Evolutionary conservation across 371 early-diverging fungal species (phyloP).

Genomic region (Conidiobolus incongruus): DNA sequence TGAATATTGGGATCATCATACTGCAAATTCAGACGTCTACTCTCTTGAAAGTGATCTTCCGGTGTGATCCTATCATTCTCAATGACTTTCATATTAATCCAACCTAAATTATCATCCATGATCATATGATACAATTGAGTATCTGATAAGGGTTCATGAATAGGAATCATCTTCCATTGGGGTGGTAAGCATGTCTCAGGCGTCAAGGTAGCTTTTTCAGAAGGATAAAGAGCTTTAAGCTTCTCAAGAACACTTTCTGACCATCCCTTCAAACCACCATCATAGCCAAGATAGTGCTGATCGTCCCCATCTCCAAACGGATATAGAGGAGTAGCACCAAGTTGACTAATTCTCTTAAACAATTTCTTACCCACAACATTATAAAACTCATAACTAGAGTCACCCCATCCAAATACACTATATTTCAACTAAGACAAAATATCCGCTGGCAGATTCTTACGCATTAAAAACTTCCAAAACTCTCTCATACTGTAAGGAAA

Average conservation of each 20-base stretch:
- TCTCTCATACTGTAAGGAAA: constrained; percentile 82
- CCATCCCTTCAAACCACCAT: constrained; percentile 79
- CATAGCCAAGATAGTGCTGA: constrained; percentile 84
- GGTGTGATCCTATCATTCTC: constrained; percentile 46
- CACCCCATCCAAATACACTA: constrained; percentile 87
- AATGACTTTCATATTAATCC: constrained; percentile 12
- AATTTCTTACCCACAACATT: constrained; percentile 92
- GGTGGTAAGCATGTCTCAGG: too few species aligned
- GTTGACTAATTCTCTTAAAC: constrained; percentile 56
- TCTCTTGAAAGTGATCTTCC: constrained; percentile 72
- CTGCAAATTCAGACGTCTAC: constrained; percentile 40
- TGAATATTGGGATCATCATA: constrained; percentile 3
- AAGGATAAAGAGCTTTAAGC: constrained; percentile 17
- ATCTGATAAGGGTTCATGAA: too few species aligned
- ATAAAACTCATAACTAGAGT: constrained; percentile 81
- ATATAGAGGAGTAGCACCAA: constrained; percentile 62
- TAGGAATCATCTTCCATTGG: too few species aligned
- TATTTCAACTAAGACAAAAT: constrained; percentile 35
- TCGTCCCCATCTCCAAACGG: constrained; percentile 84
- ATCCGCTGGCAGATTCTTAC: constrained; percentile 44
- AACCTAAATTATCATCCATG: constrained; percentile 3
- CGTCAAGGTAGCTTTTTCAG: constrained; percentile 5
- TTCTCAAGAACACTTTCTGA: constrained; percentile 37
- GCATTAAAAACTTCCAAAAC: constrained; percentile 77
- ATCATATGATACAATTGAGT: constrained; percentile 9